Evolutionary conservation across 164 flowering plant species (phyloP).

Genomic region (Vitis rupestris): DNA sequence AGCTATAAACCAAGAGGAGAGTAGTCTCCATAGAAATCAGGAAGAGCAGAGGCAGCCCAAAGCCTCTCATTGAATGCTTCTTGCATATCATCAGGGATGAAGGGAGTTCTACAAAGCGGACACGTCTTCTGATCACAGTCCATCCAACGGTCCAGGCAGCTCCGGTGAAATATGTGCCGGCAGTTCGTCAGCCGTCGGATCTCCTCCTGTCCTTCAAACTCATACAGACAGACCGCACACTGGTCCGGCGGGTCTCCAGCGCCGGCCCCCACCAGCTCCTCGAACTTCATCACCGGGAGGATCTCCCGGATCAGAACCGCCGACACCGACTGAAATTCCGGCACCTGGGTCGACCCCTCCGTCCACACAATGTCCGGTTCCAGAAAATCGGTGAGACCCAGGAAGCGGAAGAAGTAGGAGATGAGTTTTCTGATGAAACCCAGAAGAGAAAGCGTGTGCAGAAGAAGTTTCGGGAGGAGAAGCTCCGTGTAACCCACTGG

Average conservation of each 20-base stretch:
- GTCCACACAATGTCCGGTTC: conserved; percentile 41
- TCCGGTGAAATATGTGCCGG: conserved; percentile 63
- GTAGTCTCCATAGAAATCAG: conserved; percentile 41
- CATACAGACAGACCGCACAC: conserved; percentile 74
- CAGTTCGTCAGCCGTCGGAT: conserved; percentile 61
- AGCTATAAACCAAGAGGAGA: conserved; percentile 27
- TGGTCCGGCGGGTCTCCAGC: conserved; percentile 33
- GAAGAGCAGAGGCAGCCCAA: conserved; percentile 57
- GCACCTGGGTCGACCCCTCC: conserved; percentile 9
- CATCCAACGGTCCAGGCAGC: conserved; percentile 83
- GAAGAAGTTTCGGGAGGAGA: conserved; percentile 47
- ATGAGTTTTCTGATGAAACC: conserved; percentile 40
- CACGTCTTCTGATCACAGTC: conserved; percentile 68
- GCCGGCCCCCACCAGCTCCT: conserved; percentile 29
- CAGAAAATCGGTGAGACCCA: conserved; percentile 47
- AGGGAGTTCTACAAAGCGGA: conserved; percentile 60
- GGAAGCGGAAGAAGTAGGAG: conserved; percentile 24
- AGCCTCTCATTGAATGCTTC: conserved; percentile 49
- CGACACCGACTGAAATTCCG: conserved; percentile 24
- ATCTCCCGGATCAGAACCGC: conserved; percentile 50
- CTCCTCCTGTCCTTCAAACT: conserved; percentile 56
- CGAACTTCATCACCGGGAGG: conserved; percentile 56
- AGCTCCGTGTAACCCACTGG: conserved; percentile 56
- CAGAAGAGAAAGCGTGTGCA: conserved; percentile 39
- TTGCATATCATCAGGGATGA: conserved; percentile 51